Base-by-base conservation (phyloP, 1,284 basidiomycete genomes). In the Cystobasidium sp. region DNA sequence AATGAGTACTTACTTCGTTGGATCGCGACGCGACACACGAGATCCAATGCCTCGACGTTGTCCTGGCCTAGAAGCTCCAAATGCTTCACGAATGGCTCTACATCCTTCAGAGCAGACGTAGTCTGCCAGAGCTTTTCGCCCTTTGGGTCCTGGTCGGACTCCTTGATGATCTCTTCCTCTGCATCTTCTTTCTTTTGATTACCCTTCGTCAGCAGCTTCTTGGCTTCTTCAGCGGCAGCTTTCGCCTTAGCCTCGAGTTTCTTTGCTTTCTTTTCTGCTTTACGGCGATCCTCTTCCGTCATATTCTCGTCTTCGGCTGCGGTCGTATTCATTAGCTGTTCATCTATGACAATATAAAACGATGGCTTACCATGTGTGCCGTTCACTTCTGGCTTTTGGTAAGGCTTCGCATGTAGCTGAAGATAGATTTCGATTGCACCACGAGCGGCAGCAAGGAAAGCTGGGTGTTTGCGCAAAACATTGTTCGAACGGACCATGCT, bases 191-290 rank as follows among this genome's bases (percentile, higher is more conserved):
- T 92, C 83, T 91, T 93, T 86, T 86, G 1, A 86, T 79, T 18
- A 86, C 78, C 64, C 20, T 66, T 66, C 8, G 39, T 39, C 8
- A 55, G 49, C 3, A 66, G 47, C 64, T 66, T 66, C 51, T 66
- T 66, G 0, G 83, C 82, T 75, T 84, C 79, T 59, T 79, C 81
- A 63, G 83, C 76, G 68, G 87, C 91, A 80, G 85, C 85, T 82
- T 91, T 92, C 75, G 86, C 85, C 6, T 90, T 89, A 0, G 89
- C 92, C 20, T 51, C 64, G 41, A 66, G 18, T 81, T 94, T 95
- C 82, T 91, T 92, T 41, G 92, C 92, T 80, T 93, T 95, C 83
- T 93, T 94, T 81, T 91, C 90, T 0, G 91, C 92, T 82, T 94
- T 95, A 7, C 73, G 68, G 18, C 66, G 66, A 64, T 75, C 70